A percentile compares a stretch with the other conserved stretches of the same genome.
Conservation (phyloP, 2,329 filamentous ascomycete genomes). For the Beauveria medogensis region DNA sequence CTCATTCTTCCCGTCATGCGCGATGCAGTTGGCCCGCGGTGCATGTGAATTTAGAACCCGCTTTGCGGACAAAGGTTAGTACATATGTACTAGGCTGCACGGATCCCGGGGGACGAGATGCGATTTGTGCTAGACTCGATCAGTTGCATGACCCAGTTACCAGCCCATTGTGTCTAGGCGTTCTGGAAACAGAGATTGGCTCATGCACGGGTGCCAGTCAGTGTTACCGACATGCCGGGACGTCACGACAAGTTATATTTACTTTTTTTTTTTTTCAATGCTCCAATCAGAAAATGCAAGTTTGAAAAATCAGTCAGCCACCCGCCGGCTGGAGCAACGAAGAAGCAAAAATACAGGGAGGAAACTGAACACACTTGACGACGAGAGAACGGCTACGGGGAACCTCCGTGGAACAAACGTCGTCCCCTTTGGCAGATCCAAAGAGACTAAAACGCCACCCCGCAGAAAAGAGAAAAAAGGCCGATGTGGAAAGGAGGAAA, state of each 20-base stretch:
- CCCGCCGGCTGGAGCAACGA: too few species aligned
- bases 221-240: neutral
- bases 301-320: too few species aligned
- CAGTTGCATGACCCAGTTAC: neutral
- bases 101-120: neutral
- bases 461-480: too few species aligned
- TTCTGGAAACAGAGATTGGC: neutral
- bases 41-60: neutral
- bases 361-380: neutral
- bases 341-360: neutral
- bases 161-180: neutral
- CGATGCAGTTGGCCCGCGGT: neutral
- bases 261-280: neutral
- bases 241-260: neutral
- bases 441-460: too few species aligned
- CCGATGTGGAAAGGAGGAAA: neutral
- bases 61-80: neutral
- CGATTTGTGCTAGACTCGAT: conserved; percentile 7
- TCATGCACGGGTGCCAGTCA: neutral
- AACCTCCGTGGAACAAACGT: too few species aligned
- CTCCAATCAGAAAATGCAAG: neutral
- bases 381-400: too few species aligned
- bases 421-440: too few species aligned
- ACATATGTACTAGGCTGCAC: neutral
- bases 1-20: neutral